Conservation (phyloP, 352 stramenopile genomes). For the Pythium sukuiense region DNA sequence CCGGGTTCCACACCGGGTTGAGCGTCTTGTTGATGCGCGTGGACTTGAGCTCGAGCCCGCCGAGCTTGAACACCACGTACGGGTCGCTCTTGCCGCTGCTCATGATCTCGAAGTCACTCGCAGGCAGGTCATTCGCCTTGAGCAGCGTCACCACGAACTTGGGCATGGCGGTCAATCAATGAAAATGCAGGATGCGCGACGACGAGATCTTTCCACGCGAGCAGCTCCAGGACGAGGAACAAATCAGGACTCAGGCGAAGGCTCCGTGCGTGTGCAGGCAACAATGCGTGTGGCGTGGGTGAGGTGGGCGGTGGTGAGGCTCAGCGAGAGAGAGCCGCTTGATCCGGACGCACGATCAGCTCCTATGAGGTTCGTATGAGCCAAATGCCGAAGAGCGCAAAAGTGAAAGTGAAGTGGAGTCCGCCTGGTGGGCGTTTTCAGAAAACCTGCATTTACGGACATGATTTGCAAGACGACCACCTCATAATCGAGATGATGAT, state of each 20-base stretch:
- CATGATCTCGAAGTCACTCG: slow-evolving; percentile 56
- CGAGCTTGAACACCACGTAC: slow-evolving; percentile 65
- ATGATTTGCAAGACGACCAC: not conserved
- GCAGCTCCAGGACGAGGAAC: not conserved
- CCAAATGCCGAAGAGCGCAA: not conserved
- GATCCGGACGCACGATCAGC: slow-evolving; percentile 1
- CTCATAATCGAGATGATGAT: not conserved
- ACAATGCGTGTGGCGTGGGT: not conserved
- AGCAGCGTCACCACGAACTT: slow-evolving; percentile 68
- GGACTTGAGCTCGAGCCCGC: slow-evolving; percentile 48
- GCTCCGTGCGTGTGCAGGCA: not conserved
- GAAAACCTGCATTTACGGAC: not conserved
- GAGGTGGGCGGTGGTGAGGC: not conserved
- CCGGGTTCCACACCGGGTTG: slow-evolving; percentile 71
- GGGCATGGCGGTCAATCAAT: slow-evolving; percentile 38
- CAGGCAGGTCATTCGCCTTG: slow-evolving; percentile 59
- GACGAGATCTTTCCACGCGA: not conserved
- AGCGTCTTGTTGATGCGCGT: slow-evolving; percentile 48
- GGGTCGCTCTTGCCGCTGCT: slow-evolving; percentile 64
- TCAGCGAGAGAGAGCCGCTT: not conserved
- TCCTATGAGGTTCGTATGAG: not conserved
- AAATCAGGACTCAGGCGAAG: slow-evolving; percentile 5
- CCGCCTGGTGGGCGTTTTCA: not conserved
- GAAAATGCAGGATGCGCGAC: too few relatives aligned
- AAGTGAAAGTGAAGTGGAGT: not conserved